Conservation (phyloP, 2,329 filamentous ascomycete species). For the Fusarium nodosum region DNA sequence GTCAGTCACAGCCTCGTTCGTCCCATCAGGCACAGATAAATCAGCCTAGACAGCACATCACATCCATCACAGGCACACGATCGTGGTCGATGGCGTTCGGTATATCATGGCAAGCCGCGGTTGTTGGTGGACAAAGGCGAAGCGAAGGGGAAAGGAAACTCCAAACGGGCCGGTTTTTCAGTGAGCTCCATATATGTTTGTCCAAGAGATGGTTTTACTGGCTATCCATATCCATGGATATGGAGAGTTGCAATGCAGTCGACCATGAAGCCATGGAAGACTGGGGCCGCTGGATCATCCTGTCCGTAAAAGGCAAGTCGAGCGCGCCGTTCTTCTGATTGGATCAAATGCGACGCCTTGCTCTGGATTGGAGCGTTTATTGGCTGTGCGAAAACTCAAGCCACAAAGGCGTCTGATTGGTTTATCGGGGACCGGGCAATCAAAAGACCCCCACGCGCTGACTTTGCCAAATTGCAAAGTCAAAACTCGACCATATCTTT, state of each 20-base stretch:
- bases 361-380: slow-evolving; percentile 33
- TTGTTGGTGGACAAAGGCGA: slow-evolving; percentile 29
- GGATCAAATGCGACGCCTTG: slow-evolving; percentile 9
- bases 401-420: slow-evolving; percentile 15
- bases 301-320: slow-evolving; percentile 37
- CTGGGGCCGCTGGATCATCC: slow-evolving; percentile 18
- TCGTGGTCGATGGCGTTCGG: slow-evolving; percentile 31
- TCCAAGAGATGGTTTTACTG: slow-evolving; percentile 5
- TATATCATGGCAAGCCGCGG: slow-evolving; percentile 45
- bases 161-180: slow-evolving; percentile 40
- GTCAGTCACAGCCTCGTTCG: slow-evolving; percentile 20
- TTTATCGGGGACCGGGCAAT: slow-evolving; percentile 23
- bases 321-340: slow-evolving; percentile 26
- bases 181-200: slow-evolving; percentile 37
- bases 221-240: slow-evolving; percentile 20
- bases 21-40: slow-evolving; percentile 9
- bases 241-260: slow-evolving; percentile 17
- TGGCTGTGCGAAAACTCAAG: slow-evolving; percentile 4
- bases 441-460: slow-evolving; percentile 49
- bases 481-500: slow-evolving; percentile 48
- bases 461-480: slow-evolving; percentile 50
- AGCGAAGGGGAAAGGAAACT: slow-evolving; percentile 18
- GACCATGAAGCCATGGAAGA: slow-evolving; percentile 17
- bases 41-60: slow-evolving; percentile 6
- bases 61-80: slow-evolving; percentile 14